These are phyloP conservation scores for Amanita exitialis DNA, from an alignment of 768 basidiomycete genomes.

Conservation along the genomic window DNA sequence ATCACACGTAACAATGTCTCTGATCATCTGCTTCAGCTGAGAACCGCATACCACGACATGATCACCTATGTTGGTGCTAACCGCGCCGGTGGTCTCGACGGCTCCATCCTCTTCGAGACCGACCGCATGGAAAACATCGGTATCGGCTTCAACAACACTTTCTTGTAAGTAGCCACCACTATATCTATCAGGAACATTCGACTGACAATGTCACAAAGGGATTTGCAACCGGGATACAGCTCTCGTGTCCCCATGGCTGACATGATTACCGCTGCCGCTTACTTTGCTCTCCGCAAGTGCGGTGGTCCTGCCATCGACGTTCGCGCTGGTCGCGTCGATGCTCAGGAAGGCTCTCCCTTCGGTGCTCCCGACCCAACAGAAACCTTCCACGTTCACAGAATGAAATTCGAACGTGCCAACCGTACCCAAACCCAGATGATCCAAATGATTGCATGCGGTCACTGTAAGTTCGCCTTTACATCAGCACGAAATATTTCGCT, in stretches of 20 bases:
- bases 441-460: slow-evolving; percentile 22
- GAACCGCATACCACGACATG: slow-evolving; percentile 15
- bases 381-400: slow-evolving; percentile 14
- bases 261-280: slow-evolving; percentile 19
- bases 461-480: slow-evolving; percentile 8
- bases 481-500: neutral
- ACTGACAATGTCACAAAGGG: neutral
- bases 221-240: slow-evolving; percentile 1
- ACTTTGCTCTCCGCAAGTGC: slow-evolving; percentile 18
- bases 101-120: slow-evolving; percentile 19
- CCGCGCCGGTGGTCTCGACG: slow-evolving; percentile 23
- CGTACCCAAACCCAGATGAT: slow-evolving; percentile 23
- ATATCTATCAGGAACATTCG: too few relatives aligned
- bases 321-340: slow-evolving; percentile 23
- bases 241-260: slow-evolving; percentile 16
- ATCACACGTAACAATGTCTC: neutral
- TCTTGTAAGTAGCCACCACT: neutral
- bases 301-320: slow-evolving; percentile 22
- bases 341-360: slow-evolving; percentile 18
- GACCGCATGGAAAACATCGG: slow-evolving; percentile 14
- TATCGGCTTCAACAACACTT: slow-evolving; percentile 3
- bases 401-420: slow-evolving; percentile 18
- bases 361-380: slow-evolving; percentile 22
- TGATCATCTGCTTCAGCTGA: neutral
- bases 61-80: slow-evolving; percentile 15